phyloP scores from a whole-genome alignment of 805 yeast genomes.

The Maudiozyma saulgeensis region DNA sequence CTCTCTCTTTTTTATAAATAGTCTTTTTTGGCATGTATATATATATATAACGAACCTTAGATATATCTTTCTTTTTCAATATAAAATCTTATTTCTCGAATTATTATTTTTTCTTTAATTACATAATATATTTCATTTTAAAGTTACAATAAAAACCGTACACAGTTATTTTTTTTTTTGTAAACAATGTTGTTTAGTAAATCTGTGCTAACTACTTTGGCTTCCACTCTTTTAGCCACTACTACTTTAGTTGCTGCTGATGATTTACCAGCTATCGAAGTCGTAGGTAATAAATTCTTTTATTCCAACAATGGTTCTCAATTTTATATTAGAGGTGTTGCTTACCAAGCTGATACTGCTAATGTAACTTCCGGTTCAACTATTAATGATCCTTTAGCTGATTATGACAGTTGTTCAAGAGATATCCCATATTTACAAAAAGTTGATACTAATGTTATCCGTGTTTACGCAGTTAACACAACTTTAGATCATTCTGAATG shows the following conservation, averaged over 20 bases:
- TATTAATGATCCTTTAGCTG: constrained; percentile 65
- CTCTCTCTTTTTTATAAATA: no score
- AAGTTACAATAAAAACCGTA: not conserved
- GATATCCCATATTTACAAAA: constrained; percentile 62
- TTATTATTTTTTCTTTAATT: no score
- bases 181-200: constrained; percentile 30
- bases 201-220: constrained; percentile 28
- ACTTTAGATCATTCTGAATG: constrained; percentile 56
- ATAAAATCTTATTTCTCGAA: no score
- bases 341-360: constrained; percentile 64
- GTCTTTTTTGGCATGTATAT: no score
- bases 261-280: constrained; percentile 55
- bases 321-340: constrained; percentile 68
- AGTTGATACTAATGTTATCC: constrained; percentile 56
- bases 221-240: constrained; percentile 21
- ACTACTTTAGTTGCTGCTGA: constrained; percentile 15
- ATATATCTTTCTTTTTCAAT: no score
- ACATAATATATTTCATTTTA: no score
- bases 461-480: constrained; percentile 70
- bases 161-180: not conserved
- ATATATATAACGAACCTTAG: no score
- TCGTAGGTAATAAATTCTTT: constrained; percentile 70
- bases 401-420: constrained; percentile 50
- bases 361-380: constrained; percentile 36
- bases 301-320: constrained; percentile 71